Base-by-base conservation (phyloP, 2,329 filamentous ascomycete species). In the Sarocladiaceae sp. region DNA sequence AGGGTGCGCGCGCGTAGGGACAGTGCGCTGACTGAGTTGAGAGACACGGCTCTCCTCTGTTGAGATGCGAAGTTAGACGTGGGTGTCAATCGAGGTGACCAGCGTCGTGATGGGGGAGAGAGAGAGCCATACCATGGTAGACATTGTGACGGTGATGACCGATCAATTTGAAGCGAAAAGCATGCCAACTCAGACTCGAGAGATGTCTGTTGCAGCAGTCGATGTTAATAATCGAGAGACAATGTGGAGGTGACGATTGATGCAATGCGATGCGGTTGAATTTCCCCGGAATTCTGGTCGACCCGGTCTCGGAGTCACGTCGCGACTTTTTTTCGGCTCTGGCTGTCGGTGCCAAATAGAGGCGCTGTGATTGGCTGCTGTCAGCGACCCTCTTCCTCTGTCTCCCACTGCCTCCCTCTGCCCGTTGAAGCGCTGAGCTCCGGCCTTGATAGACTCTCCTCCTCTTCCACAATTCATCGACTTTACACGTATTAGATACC, bases 231-330 rank as follows among this genome's bases (percentile, higher is more conserved):
- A 29, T 29, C 26, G 26, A 7, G 26, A 29, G 13, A 9, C 13
- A 9, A 13, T 9, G 26, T 15, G 9, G 15, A 21, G 10, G 18
- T 35, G 15, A 35, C 15, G 33, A 20, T 21, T 15, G 21, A n/a
- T 19, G 19, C 16, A 7, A 20, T 35, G 6, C 19, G 33, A 9
- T 35, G 10, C 6, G 10, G n/a, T n/a, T 9, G 18, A 35, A 19
- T 35, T 35, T 35, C 33, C 33, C 33, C 33, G 21, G 33, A 35
- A 35, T 35, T 35, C 9, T 20, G 16, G 21, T 35, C 15, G 33
- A 21, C 16, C 33, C 33, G 33, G 33, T 35, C 33, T 35, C 33
- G 33, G 33, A 35, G 33, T 35, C 16, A 35, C 33, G 33, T 20
- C 16, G 33, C 16, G 15, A 35, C 18, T 6, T 35, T 35, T 35